A percentile compares a stretch with the other conserved stretches of the same genome.
Evolutionary conservation across 768 basidiomycete genomes (phyloP).

Genomic region (Pulveroboletus sp.): DNA sequence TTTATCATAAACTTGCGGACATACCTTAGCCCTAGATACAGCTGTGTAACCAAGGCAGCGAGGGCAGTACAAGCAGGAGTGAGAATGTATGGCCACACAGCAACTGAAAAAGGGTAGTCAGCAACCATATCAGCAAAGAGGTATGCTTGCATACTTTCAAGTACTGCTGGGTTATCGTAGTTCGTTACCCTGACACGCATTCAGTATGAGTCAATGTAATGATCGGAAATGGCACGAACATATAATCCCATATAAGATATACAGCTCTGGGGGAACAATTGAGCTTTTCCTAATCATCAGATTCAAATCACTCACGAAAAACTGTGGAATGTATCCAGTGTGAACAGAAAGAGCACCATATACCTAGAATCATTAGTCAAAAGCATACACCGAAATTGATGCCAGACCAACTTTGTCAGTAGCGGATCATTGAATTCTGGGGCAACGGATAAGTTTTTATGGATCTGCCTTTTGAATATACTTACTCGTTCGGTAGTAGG

Average conservation of each 20-base stretch:
- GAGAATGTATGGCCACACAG: conserved; percentile 46
- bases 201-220: not conserved
- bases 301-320: not conserved
- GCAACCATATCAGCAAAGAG: no score
- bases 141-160: not conserved
- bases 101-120: no score
- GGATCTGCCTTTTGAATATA: not conserved
- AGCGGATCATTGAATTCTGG: not conserved
- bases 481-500: not conserved
- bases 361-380: not conserved
- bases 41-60: conserved; percentile 46
- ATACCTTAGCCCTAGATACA: conserved; percentile 45
- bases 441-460: not conserved
- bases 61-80: conserved; percentile 45
- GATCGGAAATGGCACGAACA: not conserved
- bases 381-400: not conserved
- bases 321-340: not conserved
- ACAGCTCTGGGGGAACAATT: not conserved
- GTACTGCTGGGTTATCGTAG: not conserved
- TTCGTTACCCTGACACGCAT: not conserved
- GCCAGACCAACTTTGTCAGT: not conserved
- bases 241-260: not conserved
- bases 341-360: not conserved
- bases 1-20: conserved; percentile 1
- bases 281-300: not conserved